A percentile compares a stretch with the other conserved stretches of the same genome.
Conservation (phyloP, 805 yeast species). For the Millerago galiae region DNA sequence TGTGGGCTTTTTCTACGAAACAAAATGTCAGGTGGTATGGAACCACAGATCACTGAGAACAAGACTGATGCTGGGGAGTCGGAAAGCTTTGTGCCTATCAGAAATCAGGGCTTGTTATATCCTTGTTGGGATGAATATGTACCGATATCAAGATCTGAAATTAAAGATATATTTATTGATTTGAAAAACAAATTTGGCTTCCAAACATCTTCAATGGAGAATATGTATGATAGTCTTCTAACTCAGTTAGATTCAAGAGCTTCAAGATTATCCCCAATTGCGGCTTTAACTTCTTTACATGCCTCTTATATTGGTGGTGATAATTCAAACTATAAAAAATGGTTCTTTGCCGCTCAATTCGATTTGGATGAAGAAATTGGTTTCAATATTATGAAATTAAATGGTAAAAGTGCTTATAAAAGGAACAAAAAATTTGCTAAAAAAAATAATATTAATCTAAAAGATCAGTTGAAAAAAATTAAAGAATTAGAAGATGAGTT, state of each 20-base stretch:
- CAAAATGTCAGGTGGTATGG: no score
- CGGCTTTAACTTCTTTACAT: slow-evolving; percentile 72
- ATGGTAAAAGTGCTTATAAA: slow-evolving; percentile 35
- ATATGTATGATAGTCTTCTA: slow-evolving; percentile 80
- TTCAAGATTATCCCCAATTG: slow-evolving; percentile 64
- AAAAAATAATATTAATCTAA: slow-evolving; percentile 28
- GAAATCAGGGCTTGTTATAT: slow-evolving; percentile 3
- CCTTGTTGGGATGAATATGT: slow-evolving; percentile 40
- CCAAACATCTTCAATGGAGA: slow-evolving; percentile 69
- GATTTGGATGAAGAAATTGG: slow-evolving; percentile 69
- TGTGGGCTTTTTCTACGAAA: no score
- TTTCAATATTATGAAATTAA: slow-evolving; percentile 46
- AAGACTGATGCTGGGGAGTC: not conserved
- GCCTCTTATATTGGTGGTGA: slow-evolving; percentile 92
- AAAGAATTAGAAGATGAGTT: slow-evolving; percentile 43
- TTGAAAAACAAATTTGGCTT: slow-evolving; percentile 71
- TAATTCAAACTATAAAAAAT: slow-evolving; percentile 76
- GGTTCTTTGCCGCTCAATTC: slow-evolving; percentile 86
- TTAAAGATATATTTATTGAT: slow-evolving; percentile 52
- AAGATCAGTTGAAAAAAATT: slow-evolving; percentile 32
- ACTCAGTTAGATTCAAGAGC: slow-evolving; percentile 80
- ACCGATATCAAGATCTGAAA: slow-evolving; percentile 65
- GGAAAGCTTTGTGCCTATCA: not conserved
- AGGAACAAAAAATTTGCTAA: slow-evolving; percentile 40
- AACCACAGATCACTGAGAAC: not conserved